A percentile compares a stretch with the other conserved stretches of the same genome.
Conservation (phyloP, 306 rosid genomes). For the Quercus engelmannii region DNA sequence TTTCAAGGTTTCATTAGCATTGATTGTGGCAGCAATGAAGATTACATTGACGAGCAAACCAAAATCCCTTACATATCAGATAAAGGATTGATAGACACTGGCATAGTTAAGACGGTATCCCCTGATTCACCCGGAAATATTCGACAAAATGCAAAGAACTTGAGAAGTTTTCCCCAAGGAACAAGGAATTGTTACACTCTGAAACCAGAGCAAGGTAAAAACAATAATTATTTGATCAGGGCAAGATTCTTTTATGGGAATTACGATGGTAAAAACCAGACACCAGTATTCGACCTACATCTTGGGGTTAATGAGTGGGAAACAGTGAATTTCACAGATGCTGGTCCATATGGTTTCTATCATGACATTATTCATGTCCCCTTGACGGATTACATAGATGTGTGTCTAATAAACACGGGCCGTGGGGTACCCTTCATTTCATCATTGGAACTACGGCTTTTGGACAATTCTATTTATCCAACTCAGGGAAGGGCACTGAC, state of each 20-base stretch:
- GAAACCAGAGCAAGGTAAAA: constrained; percentile 23
- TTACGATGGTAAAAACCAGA: constrained; percentile 26
- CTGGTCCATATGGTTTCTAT: fast-evolving
- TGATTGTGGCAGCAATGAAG: too few species aligned
- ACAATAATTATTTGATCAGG: constrained; percentile 32
- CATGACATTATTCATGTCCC: constrained; percentile 31
- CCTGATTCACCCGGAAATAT: too few species aligned
- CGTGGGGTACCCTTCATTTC: constrained; percentile 49
- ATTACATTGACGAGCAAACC: too few species aligned
- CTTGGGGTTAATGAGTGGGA: constrained; percentile 43
- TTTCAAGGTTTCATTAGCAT: too few species aligned
- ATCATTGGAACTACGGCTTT: constrained; percentile 35
- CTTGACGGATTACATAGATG: constrained; percentile 5
- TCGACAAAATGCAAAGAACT: fast-evolving
- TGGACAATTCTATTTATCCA: constrained; percentile 9
- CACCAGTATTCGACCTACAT: constrained; percentile 28
- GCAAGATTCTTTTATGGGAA: constrained; percentile 39
- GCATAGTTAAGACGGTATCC: too few species aligned
- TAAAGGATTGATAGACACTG: too few species aligned
- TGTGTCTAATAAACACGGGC: constrained; percentile 45
- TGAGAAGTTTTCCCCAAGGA: constrained; percentile 34
- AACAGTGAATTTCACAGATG: background rate
- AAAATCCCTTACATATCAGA: too few species aligned
- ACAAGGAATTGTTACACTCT: constrained; percentile 46
- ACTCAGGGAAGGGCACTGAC: background rate